Evolutionary conservation across 2,329 filamentous ascomycete species (phyloP), one percentile per base, ranked within the genome.

Genomic region (Phoma sp.): DNA sequence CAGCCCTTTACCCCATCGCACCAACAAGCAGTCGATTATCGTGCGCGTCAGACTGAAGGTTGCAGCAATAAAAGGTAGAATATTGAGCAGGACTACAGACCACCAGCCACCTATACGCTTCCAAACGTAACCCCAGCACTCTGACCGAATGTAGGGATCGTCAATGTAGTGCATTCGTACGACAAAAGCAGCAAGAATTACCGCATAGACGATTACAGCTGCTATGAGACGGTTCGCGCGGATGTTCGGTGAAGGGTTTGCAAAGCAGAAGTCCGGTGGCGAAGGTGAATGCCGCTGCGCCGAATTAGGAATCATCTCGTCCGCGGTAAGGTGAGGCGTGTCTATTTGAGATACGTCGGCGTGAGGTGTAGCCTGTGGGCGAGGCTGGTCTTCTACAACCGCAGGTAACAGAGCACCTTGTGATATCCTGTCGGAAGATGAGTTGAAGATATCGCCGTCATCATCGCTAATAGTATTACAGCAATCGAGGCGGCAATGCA

Each of bases 41-140:
- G 57, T 33, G 2, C 58, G 45, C 10, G 62, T 21, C 28, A 61
- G 50, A 10, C 57, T 53, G 21, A 47, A 59, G 6, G 33, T 51
- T 4, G 61, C 61, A 39, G 34, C 40, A 2, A 43, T 25, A 12
- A 61, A 58, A 0, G 61, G 61, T 5, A 65, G 17, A 33, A 65
- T 60, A 28, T 52, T 58, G 20, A 63, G 40, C 14, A 61, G 30
- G 2, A 21, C 20, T 5, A 66, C 43, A 4, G 36, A 23, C 17
- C 28, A 38, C 60, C 61, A 64, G 17, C 45, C 26, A 12, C 5
- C 17, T 18, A 18, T 20, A 14, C 11, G 21, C 2, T 20, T 20
- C 6, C 10, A 34, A 12, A 23, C 17, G 21, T 42, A 45, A n/a
- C 12, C 5, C 30, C 17, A n/a, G 39, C 30, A 48, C 11, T 25